These are phyloP conservation scores for Bathelium albidoporum DNA, from an alignment of 495 filamentous ascomycete genomes.

Conservation along the genomic window DNA sequence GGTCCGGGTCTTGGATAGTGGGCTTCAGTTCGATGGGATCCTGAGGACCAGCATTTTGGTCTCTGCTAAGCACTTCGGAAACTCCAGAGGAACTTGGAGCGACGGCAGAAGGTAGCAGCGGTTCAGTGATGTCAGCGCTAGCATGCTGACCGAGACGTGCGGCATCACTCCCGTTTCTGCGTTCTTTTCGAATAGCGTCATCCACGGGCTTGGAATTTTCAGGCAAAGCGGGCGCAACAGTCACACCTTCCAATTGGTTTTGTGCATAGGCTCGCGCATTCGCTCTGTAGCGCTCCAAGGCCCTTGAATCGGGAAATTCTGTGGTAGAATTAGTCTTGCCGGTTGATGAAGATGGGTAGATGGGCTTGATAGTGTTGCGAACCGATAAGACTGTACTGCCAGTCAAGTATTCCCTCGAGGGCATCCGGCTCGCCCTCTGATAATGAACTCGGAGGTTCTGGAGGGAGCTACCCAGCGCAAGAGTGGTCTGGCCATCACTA, in stretches of 20 bases:
- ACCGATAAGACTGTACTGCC: background rate
- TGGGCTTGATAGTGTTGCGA: background rate
- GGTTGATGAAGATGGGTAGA: background rate
- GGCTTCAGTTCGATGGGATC: too few relatives aligned
- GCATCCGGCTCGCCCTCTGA: background rate
- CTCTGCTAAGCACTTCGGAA: too few relatives aligned
- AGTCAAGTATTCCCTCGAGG: background rate
- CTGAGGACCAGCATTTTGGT: too few relatives aligned
- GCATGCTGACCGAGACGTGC: background rate
- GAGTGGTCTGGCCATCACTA: background rate
- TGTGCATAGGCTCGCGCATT: background rate
- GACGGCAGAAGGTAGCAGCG: too few relatives aligned
- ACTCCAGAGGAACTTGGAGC: too few relatives aligned
- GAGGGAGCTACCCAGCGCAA: background rate
- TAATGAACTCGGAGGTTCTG: background rate
- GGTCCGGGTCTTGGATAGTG: background rate
- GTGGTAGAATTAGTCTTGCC: background rate
- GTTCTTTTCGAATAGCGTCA: background rate
- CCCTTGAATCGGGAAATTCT: background rate
- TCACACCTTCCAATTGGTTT: background rate
- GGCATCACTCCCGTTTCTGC: background rate
- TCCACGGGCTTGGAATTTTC: background rate
- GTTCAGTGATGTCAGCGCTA: too few relatives aligned
- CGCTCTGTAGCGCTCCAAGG: background rate
- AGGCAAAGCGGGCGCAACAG: background rate